These are phyloP conservation scores for Erythrophleum ivorense DNA, from an alignment of 331 rosid species.

Conservation along the genomic window DNA sequence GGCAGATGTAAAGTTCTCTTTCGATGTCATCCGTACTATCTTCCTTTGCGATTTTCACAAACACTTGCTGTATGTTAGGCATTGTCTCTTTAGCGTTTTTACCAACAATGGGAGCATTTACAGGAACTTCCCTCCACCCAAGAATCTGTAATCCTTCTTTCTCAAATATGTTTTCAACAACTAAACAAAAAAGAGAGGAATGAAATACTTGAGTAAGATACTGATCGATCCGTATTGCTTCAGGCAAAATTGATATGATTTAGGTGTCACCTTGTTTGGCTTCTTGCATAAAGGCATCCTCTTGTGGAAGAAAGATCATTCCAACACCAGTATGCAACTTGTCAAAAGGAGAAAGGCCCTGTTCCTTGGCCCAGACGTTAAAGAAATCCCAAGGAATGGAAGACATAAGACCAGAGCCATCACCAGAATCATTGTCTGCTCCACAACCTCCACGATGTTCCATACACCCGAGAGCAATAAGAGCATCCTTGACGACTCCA, in stretches of 20 bases:
- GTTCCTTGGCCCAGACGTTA: slow-evolving; percentile 72
- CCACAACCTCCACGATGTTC: slow-evolving; percentile 99
- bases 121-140: slow-evolving; percentile 96
- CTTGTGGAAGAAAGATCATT: slow-evolving; percentile 86
- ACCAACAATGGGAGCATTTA: slow-evolving; percentile 84
- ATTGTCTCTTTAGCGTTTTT: slow-evolving; percentile 84
- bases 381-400: slow-evolving; percentile 88
- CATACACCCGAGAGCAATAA: slow-evolving; percentile 90
- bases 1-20: slow-evolving; percentile 87
- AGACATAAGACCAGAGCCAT: slow-evolving; percentile 92
- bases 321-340: slow-evolving; percentile 91
- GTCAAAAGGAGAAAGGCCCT: slow-evolving; percentile 83
- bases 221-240: no score
- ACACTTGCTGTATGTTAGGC: slow-evolving; percentile 92
- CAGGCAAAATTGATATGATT: no score
- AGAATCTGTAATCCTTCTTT: slow-evolving; percentile 97
- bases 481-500: slow-evolving; percentile 78
- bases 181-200: slow-evolving; percentile 40
- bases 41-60: slow-evolving; percentile 82
- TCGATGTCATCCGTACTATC: slow-evolving; percentile 89
- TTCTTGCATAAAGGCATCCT: slow-evolving; percentile 59
- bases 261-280: slow-evolving; percentile 89
- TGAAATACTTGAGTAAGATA: not conserved
- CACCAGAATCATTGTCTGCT: no score
- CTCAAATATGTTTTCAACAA: slow-evolving; percentile 68